Base-by-base conservation (phyloP, 108 stramenopile genomes). In the Nannochloropsis gaditana region DNA sequence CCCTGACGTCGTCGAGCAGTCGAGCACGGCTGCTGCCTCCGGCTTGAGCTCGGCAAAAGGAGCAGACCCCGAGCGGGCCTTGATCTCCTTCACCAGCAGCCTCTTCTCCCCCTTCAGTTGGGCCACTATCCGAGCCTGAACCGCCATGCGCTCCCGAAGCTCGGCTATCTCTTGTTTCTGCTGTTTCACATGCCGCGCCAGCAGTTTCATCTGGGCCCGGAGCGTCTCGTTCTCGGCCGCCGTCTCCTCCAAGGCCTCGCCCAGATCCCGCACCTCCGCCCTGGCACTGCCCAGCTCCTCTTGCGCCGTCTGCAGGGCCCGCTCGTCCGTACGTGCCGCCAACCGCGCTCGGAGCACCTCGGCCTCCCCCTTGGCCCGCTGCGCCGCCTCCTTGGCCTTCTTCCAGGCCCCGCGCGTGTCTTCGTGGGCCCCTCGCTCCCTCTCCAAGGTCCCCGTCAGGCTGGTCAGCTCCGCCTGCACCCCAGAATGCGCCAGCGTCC, bases 391-490 rank as follows among this genome's bases (percentile, higher is more conserved):
- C 80, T 87, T 83, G 19, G 86, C 83, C 45, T 87, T 83, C n/a
- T 83, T 83, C 44, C 83, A 79, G 9, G 86, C 86, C 5, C 79
- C 82, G 9, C 83, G 83, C 19, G 83, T n/a, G 84, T 87, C 87
- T 44, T 87, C 87, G 84, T 87, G 87, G 84, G 83, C 83, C 45
- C 84, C 84, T 5, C 84, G 84, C 44, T 87, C 87, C 21, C 21
- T 84, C 81, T 87, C 87, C 31, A 84, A 84, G 21, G 21, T 3
- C 82, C 82, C 11, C 43, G 82, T 45, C 87, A 87, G 79, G 83
- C 81, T 84, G n/a, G 87, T 80, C 42, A 88, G 81, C 87, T 88
- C 87, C 21, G 73, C 80, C 45, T 88, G 87, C 45, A 88, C 84
- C 44, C 87, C 87, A 41, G 84, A 84, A 11, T 84, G 87, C 41